Conservation (phyloP, 495 filamentous ascomycete species). For the Aeminium ludgeri region DNA sequence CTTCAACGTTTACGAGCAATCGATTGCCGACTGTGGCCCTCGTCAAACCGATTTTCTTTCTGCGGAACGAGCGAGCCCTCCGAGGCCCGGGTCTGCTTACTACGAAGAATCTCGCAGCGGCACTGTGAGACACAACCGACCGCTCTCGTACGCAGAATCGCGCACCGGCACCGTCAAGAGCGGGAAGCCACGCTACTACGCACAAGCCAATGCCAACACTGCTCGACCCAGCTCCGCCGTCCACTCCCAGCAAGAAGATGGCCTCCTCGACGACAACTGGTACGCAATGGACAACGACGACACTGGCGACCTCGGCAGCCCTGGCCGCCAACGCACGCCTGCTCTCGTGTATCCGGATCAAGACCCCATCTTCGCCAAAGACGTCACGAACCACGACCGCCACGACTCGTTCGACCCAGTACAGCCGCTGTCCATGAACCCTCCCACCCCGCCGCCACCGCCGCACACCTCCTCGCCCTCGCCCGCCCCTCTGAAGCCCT, state of each 20-base stretch:
- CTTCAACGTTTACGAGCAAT: slow-evolving; percentile 37
- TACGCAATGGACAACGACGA: slow-evolving; percentile 12
- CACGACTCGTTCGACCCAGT: slow-evolving; percentile 9
- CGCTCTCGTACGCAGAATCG: background rate
- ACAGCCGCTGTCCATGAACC: slow-evolving; percentile 16
- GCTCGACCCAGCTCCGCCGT: background rate
- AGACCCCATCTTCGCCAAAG: no score
- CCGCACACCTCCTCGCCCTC: no score
- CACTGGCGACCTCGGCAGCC: background rate
- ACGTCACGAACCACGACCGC: slow-evolving; percentile 4
- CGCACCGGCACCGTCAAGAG: background rate
- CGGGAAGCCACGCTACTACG: background rate
- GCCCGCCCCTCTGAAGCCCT: no score
- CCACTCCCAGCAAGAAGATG: slow-evolving; percentile 6
- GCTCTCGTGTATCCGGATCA: no score
- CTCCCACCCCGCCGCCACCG: slow-evolving; percentile 11
- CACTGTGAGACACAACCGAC: background rate
- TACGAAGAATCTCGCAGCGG: background rate
- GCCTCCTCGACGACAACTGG: slow-evolving; percentile 18
- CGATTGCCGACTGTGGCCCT: slow-evolving; percentile 27
- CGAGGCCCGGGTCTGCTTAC: no score
- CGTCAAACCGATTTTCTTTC: slow-evolving; percentile 27
- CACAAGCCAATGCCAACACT: slow-evolving; percentile 9
- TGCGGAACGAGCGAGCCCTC: no score
- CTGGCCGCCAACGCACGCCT: background rate